Percentiles rank a stretch among this genome's conserved stretches.
phyloP scores from a whole-genome alignment of 2,329 filamentous ascomycete genomes.

The Tricladium varicosporioides region DNA sequence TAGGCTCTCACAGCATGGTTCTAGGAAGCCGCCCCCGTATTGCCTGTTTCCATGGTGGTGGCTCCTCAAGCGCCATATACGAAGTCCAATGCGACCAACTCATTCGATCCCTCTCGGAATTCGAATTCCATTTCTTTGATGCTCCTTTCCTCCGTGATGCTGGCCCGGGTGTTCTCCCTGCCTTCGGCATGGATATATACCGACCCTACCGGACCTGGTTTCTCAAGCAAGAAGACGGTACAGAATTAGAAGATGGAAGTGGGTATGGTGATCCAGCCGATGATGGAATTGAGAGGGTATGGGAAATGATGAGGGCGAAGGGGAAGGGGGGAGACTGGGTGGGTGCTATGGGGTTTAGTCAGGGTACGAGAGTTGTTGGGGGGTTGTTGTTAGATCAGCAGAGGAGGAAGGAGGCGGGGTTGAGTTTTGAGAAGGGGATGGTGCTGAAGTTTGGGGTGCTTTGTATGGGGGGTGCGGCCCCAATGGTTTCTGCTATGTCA shows the following conservation, averaged over 20 bases:
- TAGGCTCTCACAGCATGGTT: no score
- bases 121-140: slow-evolving; percentile 14
- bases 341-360: slow-evolving; percentile 26
- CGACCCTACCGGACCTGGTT: slow-evolving; percentile 26
- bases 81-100: slow-evolving; percentile 17
- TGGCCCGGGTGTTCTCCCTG: slow-evolving; percentile 21
- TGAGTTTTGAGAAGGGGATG: slow-evolving; percentile 9
- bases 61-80: slow-evolving; percentile 21
- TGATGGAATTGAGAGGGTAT: slow-evolving; percentile 21
- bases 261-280: slow-evolving; percentile 2
- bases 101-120: not conserved
- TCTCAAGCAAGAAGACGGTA: not conserved
- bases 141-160: slow-evolving; percentile 20
- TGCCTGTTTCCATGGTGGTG: slow-evolving; percentile 26
- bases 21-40: slow-evolving; percentile 11
- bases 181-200: slow-evolving; percentile 18
- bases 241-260: slow-evolving; percentile 14
- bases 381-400: slow-evolving; percentile 23
- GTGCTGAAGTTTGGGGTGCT: slow-evolving; percentile 24
- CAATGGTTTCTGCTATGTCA: slow-evolving; percentile 21
- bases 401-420: slow-evolving; percentile 19
- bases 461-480: slow-evolving; percentile 22
- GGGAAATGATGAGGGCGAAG: slow-evolving; percentile 16
- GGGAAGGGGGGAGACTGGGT: slow-evolving; percentile 22
- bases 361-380: slow-evolving; percentile 24